Percentiles rank a stretch among this genome's conserved stretches.
Conservation (phyloP, 768 basidiomycete species). For the Suillus americanus region DNA sequence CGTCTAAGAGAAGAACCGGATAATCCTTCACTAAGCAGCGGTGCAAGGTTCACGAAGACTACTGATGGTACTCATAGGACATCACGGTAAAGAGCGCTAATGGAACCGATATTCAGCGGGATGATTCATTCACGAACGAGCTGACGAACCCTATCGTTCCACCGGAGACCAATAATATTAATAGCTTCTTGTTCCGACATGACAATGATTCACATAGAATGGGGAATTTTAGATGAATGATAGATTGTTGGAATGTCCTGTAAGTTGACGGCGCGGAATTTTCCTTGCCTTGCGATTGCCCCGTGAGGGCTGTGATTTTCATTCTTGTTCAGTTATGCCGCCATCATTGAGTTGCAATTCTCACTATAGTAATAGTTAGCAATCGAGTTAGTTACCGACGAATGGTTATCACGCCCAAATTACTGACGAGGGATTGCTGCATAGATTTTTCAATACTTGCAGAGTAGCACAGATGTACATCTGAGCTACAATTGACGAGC, state of each 20-base stretch:
- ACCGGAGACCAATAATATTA: background rate
- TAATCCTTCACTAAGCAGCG: background rate
- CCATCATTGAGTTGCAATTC: background rate
- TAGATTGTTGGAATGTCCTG: background rate
- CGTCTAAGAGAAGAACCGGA: background rate
- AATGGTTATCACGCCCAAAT: background rate
- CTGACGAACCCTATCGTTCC: background rate
- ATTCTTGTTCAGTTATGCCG: background rate
- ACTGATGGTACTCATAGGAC: background rate
- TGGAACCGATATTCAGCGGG: background rate
- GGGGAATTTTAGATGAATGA: background rate
- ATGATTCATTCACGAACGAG: background rate
- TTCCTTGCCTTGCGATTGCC: background rate
- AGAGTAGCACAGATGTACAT: background rate
- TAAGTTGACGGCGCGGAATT: background rate
- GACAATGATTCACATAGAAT: background rate
- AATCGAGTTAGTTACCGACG: background rate
- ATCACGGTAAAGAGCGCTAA: background rate
- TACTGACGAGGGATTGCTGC: background rate
- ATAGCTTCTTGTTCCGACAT: background rate
- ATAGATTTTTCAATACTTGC: background rate
- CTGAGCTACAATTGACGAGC: background rate
- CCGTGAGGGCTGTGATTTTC: background rate
- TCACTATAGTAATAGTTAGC: no score
- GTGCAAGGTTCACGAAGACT: background rate